Evolutionary conservation across 2,329 filamentous ascomycete genomes (phyloP).

Genomic region (Teratosphaeria epicoccoides): DNA sequence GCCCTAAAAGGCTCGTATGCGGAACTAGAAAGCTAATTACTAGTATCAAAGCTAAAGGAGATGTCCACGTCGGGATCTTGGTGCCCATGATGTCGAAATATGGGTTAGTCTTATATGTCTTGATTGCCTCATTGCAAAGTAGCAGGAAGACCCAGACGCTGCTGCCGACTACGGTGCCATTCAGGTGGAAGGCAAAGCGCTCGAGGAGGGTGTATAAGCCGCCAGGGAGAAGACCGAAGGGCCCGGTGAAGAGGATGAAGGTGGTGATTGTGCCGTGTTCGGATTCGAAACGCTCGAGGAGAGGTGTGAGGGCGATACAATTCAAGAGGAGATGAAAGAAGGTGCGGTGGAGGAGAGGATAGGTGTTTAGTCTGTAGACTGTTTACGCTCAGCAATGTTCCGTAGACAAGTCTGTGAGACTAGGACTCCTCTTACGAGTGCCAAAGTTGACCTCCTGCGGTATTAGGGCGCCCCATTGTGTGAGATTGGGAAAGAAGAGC

Average conservation of each 20-base stretch:
- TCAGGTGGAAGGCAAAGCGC: slow-evolving; percentile 56
- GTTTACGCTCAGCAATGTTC: slow-evolving; percentile 6
- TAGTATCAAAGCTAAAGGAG: slow-evolving; percentile 66
- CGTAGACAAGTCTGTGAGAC: background rate
- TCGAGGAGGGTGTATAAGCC: slow-evolving; percentile 72
- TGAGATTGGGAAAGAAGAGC: slow-evolving; percentile 60
- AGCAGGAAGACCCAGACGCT: slow-evolving; percentile 92
- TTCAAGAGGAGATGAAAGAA: slow-evolving; percentile 76
- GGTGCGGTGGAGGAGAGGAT: slow-evolving; percentile 72
- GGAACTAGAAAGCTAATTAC: slow-evolving; percentile 68
- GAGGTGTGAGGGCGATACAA: slow-evolving; percentile 66
- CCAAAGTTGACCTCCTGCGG: slow-evolving; percentile 63
- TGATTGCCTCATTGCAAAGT: slow-evolving; percentile 72
- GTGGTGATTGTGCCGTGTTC: slow-evolving; percentile 86
- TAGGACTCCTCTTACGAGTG: slow-evolving; percentile 54
- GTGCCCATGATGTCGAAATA: slow-evolving; percentile 55
- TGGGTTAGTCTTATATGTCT: slow-evolving; percentile 73
- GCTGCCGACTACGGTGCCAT: slow-evolving; percentile 68
- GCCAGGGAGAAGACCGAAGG: slow-evolving; percentile 54
- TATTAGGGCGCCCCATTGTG: slow-evolving; percentile 67
- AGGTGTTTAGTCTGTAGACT: slow-evolving; percentile 93
- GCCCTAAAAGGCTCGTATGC: slow-evolving; percentile 72
- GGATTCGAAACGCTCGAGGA: slow-evolving; percentile 85
- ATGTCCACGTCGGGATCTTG: slow-evolving; percentile 85
- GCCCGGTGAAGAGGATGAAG: slow-evolving; percentile 79